Evolutionary conservation across 106 monocot genomes (phyloP).

Genomic region (Acorus calamus): DNA sequence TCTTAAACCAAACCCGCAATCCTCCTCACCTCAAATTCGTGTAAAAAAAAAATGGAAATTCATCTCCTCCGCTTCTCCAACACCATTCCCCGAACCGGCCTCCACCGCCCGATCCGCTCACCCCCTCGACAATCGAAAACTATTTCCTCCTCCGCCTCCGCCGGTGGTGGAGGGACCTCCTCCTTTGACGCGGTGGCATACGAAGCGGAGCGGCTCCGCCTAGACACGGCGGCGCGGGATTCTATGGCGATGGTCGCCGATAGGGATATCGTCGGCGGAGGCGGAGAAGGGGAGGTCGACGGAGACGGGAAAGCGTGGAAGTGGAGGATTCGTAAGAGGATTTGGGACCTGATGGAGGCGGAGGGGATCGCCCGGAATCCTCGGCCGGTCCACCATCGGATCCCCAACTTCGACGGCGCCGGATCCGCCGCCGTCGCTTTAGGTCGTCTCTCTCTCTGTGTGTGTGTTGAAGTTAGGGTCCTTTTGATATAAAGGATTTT

Average conservation of each 20-base stretch:
- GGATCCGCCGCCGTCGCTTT: conserved; percentile 47
- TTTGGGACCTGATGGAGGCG: conserved; percentile 78
- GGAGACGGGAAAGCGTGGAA: conserved; percentile 68
- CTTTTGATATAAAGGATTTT: too few relatives aligned
- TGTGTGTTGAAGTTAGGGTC: too few relatives aligned
- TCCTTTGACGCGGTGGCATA: conserved; percentile 54
- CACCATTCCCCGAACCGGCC: too few relatives aligned
- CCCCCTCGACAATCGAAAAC: too few relatives aligned
- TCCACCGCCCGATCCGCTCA: too few relatives aligned
- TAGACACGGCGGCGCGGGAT: conserved; percentile 65
- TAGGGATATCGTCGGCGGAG: conserved; percentile 1
- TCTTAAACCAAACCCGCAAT: too few relatives aligned
- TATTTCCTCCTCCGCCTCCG: too few relatives aligned
- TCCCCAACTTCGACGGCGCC: conserved; percentile 78
- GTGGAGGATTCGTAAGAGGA: conserved; percentile 69
- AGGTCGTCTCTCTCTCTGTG: neutral
- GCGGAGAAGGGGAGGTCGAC: neutral
- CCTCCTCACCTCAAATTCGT: too few relatives aligned
- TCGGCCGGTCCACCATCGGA: conserved; percentile 83
- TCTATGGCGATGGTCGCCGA: conserved; percentile 36
- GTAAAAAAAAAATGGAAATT: too few relatives aligned
- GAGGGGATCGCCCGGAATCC: conserved; percentile 61
- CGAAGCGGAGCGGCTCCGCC: conserved; percentile 60
- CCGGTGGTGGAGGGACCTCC: too few relatives aligned
- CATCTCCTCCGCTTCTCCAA: too few relatives aligned